Conservation (phyloP, 768 basidiomycete genomes). For the button mushroom (Agaricus bisporus) region DNA sequence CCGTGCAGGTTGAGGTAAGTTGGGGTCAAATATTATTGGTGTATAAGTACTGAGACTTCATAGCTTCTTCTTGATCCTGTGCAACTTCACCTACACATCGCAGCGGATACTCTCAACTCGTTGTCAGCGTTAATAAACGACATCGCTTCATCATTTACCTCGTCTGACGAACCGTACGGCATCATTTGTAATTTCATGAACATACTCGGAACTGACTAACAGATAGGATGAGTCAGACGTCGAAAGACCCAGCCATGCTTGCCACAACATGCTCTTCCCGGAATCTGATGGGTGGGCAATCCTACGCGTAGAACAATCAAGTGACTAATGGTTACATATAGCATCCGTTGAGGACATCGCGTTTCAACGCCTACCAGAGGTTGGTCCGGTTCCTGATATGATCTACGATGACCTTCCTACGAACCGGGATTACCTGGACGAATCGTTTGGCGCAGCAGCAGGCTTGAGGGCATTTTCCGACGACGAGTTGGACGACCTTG, state of each 20-base stretch:
- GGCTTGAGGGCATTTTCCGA: conserved; percentile 69
- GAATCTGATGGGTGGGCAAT: conserved; percentile 32
- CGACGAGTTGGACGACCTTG: conserved; percentile 69
- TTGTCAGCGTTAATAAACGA: conserved; percentile 52
- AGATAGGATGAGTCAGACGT: conserved; percentile 20
- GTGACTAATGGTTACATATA: conserved; percentile 18
- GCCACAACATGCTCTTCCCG: conserved; percentile 12
- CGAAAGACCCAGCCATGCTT: conserved; percentile 22
- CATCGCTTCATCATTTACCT: conserved; percentile 37
- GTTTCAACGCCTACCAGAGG: conserved; percentile 67
- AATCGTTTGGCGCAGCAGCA: conserved; percentile 71
- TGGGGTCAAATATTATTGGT: background rate
- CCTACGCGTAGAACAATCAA: background rate
- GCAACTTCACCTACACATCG: conserved; percentile 57
- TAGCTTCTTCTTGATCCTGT: conserved; percentile 55
- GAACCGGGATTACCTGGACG: conserved; percentile 84
- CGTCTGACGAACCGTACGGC: conserved; percentile 24
- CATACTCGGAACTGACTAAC: background rate
- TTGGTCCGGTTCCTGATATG: conserved; percentile 81
- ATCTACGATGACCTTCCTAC: conserved; percentile 87
- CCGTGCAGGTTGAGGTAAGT: conserved; percentile 16
- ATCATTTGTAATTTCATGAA: background rate
- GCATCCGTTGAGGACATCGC: conserved; percentile 80
- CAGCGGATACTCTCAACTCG: conserved; percentile 68
- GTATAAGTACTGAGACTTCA: background rate